These are phyloP conservation scores for Fusarium sp. DNA, from an alignment of 2,329 filamentous ascomycete species.

Conservation along the genomic window DNA sequence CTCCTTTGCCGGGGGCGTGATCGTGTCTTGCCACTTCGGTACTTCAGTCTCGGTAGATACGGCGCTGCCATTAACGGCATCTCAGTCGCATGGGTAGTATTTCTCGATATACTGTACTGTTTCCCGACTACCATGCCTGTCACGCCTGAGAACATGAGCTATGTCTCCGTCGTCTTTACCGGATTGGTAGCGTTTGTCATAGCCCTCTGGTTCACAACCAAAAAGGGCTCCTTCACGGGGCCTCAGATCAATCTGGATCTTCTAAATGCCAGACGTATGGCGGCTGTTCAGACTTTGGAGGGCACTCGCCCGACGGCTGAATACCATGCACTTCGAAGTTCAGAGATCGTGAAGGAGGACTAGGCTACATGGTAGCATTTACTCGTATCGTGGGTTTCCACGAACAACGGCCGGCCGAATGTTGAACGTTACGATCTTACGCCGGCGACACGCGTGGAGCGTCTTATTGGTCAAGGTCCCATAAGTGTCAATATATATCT, in stretches of 20 bases:
- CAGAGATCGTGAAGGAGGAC: not conserved
- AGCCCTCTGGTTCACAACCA: slow-evolving; percentile 32
- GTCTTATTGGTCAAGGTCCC: not conserved
- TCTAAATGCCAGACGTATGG: slow-evolving; percentile 17
- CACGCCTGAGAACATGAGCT: slow-evolving; percentile 38
- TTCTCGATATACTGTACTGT: slow-evolving; percentile 34
- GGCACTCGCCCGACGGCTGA: not conserved
- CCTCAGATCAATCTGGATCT: slow-evolving; percentile 36
- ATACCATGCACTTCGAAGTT: not conserved
- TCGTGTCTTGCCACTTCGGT: slow-evolving; percentile 36
- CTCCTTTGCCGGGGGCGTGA: slow-evolving; percentile 41
- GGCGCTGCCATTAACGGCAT: slow-evolving; percentile 37
- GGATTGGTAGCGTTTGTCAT: slow-evolving; percentile 32
- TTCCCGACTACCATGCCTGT: slow-evolving; percentile 32
- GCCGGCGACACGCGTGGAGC: not conserved
- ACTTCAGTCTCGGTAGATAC: slow-evolving; percentile 39
- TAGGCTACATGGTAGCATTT: not conserved
- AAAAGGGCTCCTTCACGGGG: slow-evolving; percentile 25
- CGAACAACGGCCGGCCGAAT: rapidly evolving
- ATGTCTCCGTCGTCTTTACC: slow-evolving; percentile 30
- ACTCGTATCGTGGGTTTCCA: not conserved
- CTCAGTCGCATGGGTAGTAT: slow-evolving; percentile 32
- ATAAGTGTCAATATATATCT: not conserved
- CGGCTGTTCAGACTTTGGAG: slow-evolving; percentile 16
- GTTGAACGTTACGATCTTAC: not conserved